phyloP scores from a whole-genome alignment of 805 yeast species.

The Wickerhamiella nectarea region DNA sequence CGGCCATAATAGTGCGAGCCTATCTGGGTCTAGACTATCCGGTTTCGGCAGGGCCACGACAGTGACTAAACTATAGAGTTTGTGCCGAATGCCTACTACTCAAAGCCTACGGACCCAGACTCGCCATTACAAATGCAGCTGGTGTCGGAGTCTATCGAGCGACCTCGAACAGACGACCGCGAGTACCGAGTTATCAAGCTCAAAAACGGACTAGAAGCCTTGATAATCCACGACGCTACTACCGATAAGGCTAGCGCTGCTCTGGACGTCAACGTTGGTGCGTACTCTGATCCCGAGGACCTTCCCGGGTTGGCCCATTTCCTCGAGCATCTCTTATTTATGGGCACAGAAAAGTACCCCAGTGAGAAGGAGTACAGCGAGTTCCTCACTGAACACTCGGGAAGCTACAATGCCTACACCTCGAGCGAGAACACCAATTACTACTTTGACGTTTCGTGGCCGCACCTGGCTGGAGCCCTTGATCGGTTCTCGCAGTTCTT shows the following conservation, averaged over 20 bases:
- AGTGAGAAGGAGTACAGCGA: conserved; percentile 60
- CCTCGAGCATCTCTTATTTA: conserved; percentile 71
- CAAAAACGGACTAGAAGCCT: conserved; percentile 52
- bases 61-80: too few relatives aligned
- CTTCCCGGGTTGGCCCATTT: conserved; percentile 79
- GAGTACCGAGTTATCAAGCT: conserved; percentile 53
- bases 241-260: conserved; percentile 55
- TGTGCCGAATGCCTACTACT: too few relatives aligned
- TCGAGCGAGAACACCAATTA: conserved; percentile 81
- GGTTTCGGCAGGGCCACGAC: too few relatives aligned
- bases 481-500: conserved; percentile 91
- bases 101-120: too few relatives aligned
- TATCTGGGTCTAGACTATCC: too few relatives aligned
- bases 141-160: conserved; percentile 1
- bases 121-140: conserved; percentile 3
- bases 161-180: conserved; percentile 50
- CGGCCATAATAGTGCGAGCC: too few relatives aligned
- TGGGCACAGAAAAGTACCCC: conserved; percentile 71
- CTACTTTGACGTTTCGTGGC: conserved; percentile 69
- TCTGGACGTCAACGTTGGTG: conserved; percentile 65
- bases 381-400: conserved; percentile 71
- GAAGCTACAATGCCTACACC: conserved; percentile 85
- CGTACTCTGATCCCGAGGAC: conserved; percentile 59
- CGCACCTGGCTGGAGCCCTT: conserved; percentile 69
- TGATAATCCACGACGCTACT: conserved; percentile 65